phyloP scores from a whole-genome alignment of 139 green algal species.

The Ostreobium quekettii region DNA sequence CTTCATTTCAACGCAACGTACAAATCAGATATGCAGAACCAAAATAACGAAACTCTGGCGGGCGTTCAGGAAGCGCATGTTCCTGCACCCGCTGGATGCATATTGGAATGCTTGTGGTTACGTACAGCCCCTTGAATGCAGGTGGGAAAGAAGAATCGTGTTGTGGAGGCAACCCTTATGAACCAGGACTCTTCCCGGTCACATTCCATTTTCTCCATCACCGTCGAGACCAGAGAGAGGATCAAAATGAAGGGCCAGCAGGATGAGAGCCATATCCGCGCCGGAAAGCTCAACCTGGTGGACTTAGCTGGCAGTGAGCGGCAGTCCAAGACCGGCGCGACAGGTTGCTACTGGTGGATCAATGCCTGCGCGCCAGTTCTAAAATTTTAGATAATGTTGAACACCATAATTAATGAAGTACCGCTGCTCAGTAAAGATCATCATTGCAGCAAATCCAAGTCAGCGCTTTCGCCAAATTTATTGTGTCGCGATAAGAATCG shows the following conservation, averaged over 20 bases:
- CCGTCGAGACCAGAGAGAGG: constrained; percentile 57
- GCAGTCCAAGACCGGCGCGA: constrained; percentile 73
- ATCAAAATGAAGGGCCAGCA: neutral
- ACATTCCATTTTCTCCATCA: constrained; percentile 82
- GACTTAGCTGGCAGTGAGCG: constrained; percentile 92
- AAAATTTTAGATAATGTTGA: neutral
- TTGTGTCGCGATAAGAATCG: no score
- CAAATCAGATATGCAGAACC: no score
- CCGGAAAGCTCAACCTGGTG: constrained; percentile 91
- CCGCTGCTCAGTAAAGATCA: neutral
- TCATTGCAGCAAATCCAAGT: no score
- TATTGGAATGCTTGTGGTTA: no score
- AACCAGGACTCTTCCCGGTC: constrained; percentile 79
- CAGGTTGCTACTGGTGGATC: no score
- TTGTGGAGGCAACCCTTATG: constrained; percentile 70
- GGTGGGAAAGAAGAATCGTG: constrained; percentile 69
- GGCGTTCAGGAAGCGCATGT: no score
- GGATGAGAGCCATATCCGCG: constrained; percentile 29
- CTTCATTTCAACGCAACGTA: no score
- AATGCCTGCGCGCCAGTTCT: neutral
- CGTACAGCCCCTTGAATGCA: no score
- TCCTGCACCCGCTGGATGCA: no score
- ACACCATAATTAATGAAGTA: neutral
- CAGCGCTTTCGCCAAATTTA: no score
- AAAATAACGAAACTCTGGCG: no score